These are phyloP conservation scores for Cytidiella melzeri DNA, from an alignment of 768 basidiomycete species.

Conservation along the genomic window DNA sequence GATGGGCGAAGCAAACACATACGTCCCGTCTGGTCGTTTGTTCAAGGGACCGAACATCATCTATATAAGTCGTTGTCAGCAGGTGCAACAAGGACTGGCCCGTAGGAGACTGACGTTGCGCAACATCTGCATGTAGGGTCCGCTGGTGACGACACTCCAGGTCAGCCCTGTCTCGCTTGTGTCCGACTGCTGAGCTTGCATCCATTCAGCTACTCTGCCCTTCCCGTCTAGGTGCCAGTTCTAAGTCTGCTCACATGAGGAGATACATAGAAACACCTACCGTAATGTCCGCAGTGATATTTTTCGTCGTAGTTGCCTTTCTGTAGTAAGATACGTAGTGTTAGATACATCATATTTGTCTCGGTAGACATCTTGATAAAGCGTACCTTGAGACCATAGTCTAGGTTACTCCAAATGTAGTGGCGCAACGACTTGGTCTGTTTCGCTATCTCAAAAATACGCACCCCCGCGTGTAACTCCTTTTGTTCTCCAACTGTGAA, in stretches of 20 bases:
- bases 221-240: constrained; percentile 38
- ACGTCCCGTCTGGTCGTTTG: constrained; percentile 21
- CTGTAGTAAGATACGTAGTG: constrained; percentile 4
- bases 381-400: constrained; percentile 33
- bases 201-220: constrained; percentile 34
- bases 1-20: constrained; percentile 23
- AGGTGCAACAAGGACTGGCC: not conserved
- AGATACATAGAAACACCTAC: no score
- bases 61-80: not conserved
- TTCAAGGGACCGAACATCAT: constrained; percentile 16
- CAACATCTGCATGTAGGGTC: constrained; percentile 10
- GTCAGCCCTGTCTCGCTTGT: constrained; percentile 26
- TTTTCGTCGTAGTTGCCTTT: constrained; percentile 18
- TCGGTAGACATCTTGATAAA: constrained; percentile 19
- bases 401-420: constrained; percentile 34
- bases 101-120: constrained; percentile 5
- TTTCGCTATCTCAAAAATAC: no score
- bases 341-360: not conserved
- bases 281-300: constrained; percentile 33
- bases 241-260: no score
- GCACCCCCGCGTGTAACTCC: constrained; percentile 32
- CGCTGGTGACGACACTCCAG: constrained; percentile 28
- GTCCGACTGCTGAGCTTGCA: constrained; percentile 30
- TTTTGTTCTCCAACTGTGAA: constrained; percentile 34
- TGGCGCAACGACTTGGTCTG: constrained; percentile 28